These are phyloP conservation scores for Mortierella alpina DNA, from an alignment of 192 early-diverging fungal genomes.

Conservation along the genomic window DNA sequence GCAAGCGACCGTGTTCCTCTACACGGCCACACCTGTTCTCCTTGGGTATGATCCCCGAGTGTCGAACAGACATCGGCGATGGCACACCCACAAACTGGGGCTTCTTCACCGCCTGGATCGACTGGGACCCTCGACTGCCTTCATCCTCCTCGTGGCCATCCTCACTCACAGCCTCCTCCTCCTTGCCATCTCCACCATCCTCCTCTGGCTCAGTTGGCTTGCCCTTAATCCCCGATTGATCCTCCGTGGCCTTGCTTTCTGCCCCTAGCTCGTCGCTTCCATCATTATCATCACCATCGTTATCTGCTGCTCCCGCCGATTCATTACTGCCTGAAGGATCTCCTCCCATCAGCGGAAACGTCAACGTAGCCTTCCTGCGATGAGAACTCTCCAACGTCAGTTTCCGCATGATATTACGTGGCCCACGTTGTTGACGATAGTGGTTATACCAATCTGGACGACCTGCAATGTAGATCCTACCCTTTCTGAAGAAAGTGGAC, in stretches of 20 bases:
- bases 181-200: not conserved
- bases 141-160: not conserved
- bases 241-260: too few relatives aligned
- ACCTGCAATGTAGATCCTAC: conserved; percentile 19
- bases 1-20: not conserved
- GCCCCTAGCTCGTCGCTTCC: not conserved
- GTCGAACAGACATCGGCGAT: not conserved
- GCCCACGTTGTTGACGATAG: conserved; percentile 24
- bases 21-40: not conserved
- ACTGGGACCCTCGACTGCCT: not conserved
- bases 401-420: conserved; percentile 5
- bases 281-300: not conserved
- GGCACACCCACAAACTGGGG: not conserved
- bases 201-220: not conserved
- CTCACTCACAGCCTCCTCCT: not conserved
- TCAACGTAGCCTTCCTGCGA: conserved; percentile 11
- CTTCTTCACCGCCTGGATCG: conserved; percentile 8
- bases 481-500: not conserved
- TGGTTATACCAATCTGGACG: conserved; percentile 23
- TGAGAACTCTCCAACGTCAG: conserved; percentile 11
- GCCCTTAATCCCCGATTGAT: not conserved
- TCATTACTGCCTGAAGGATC: not conserved
- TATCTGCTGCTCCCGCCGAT: not conserved
- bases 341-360: not conserved
- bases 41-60: conserved; percentile 24